Evolutionary conservation across 1,284 basidiomycete genomes (phyloP), one percentile per base, ranked within the genome.

Genomic region (Ganoderma sp.): DNA sequence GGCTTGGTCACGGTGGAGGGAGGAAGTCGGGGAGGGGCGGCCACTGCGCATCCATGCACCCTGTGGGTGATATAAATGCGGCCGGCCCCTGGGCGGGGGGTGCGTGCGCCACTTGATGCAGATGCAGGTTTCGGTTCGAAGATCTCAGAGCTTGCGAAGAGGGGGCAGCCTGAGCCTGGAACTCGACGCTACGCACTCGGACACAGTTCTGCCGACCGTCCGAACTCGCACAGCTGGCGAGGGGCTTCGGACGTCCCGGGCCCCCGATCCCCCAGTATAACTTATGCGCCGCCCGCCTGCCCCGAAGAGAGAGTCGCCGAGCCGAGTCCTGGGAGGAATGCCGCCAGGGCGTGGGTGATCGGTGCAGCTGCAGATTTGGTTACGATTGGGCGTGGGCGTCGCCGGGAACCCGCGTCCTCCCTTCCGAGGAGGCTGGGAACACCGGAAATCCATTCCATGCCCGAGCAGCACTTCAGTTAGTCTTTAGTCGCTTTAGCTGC

Each of bases 61-160:
- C 28, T 25, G 19, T 28, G 48, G 62, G n/a, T 39, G 50, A 22
- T 63, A 63, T 63, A 63, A 63, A 63, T 59, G 58, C 12, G 58
- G 58, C 22, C n/a, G 58, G 39, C 8, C 39, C 22, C 37, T 60
- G 8, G 57, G 39, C 41, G 32, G 32, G 32, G 32, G 32, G 25
- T 28, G 25, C 32, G 52, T 34, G 52, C 52, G 52, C 52, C 52
- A 56, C 58, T 58, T 58, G 56, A 58, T 39, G 37, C 34, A 48
- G 45, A 22, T 48, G 45, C 45, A 39, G 37, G 37, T 39, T 39
- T 22, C 12, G n/a, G 17, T n/a, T 12, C 19, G 34, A 58, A 37
- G 56, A 41, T 25, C 22, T 25, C 2, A 32, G 19, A 37, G 10
- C 37, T 60, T 17, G 22, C 58, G 58, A 60, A 39, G 39, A n/a